phyloP scores from a whole-genome alignment of 129 eudicot genomes.

The Tagetes erecta region DNA sequence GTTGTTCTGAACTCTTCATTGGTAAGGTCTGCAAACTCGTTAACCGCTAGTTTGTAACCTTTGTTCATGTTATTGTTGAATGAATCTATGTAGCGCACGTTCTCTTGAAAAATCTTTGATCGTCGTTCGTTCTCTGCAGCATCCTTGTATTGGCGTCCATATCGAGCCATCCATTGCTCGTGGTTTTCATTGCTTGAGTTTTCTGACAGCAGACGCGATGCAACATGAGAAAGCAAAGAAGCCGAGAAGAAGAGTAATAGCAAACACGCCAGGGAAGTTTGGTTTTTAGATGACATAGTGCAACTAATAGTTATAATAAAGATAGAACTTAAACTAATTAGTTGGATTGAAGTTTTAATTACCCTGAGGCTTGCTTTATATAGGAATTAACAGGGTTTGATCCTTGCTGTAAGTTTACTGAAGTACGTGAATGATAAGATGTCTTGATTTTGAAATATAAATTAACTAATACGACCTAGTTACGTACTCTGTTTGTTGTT shows the following conservation, averaged over 20 bases:
- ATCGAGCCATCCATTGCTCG: slow-evolving; percentile 45
- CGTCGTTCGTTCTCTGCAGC: slow-evolving; percentile 32
- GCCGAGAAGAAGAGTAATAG: slow-evolving; percentile 20
- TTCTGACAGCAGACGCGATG: slow-evolving; percentile 31
- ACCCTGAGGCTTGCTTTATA: slow-evolving; percentile 9
- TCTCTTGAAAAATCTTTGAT: slow-evolving; percentile 30
- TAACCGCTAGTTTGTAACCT: slow-evolving; percentile 34
- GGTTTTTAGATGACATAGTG: slow-evolving; percentile 24
- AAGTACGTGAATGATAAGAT: not conserved
- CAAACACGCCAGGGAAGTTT: slow-evolving; percentile 17
- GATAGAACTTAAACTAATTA: not conserved
- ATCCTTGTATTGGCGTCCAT: slow-evolving; percentile 37
- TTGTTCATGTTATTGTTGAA: slow-evolving; percentile 35
- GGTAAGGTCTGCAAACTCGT: slow-evolving; percentile 41
- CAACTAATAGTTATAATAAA: slow-evolving; percentile 34
- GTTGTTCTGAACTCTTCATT: slow-evolving; percentile 34
- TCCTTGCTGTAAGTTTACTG: not conserved
- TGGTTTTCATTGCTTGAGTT: slow-evolving; percentile 10
- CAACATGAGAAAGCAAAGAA: slow-evolving; percentile 25
- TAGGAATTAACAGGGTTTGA: not conserved
- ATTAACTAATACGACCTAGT: not conserved
- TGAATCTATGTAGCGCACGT: slow-evolving; percentile 36
- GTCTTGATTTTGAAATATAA: not conserved
- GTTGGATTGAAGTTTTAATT: slow-evolving; percentile 10
- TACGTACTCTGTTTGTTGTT: slow-evolving; percentile 5